Conservation (phyloP, 176 grass and related monocot genomes). For the Eleusine coracana region DNA sequence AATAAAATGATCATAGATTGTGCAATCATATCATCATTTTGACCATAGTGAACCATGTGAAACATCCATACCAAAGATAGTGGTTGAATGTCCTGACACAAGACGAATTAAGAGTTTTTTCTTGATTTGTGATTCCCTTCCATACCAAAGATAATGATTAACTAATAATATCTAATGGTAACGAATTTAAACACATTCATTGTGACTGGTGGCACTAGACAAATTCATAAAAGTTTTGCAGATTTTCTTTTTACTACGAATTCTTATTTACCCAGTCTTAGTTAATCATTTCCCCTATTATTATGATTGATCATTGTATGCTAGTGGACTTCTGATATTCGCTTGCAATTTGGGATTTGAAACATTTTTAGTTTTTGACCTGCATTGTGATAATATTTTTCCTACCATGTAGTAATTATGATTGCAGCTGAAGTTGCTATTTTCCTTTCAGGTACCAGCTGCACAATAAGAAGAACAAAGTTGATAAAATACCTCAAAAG, state of each 20-base stretch:
- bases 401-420: constrained; percentile 19
- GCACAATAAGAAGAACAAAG: constrained; percentile 78
- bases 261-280: constrained; percentile 15
- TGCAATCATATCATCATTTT: not conserved
- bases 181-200: constrained; percentile 1
- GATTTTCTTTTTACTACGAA: constrained; percentile 3
- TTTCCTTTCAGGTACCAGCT: constrained; percentile 67
- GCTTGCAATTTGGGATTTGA: not conserved
- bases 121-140: too few relatives aligned
- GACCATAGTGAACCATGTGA: too few relatives aligned
- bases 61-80: too few relatives aligned
- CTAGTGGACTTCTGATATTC: not conserved
- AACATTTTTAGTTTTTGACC: constrained; percentile 17
- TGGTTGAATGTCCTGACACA: too few relatives aligned
- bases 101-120: too few relatives aligned
- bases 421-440: constrained; percentile 34
- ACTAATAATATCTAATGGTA: not conserved
- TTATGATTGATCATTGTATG: constrained; percentile 4
- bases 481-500: constrained; percentile 62
- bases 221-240: constrained; percentile 15
- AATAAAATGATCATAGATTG: constrained; percentile 14
- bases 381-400: constrained; percentile 33
- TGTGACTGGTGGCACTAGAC: not conserved
- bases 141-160: too few relatives aligned
- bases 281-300: constrained; percentile 29